Evolutionary conservation across 768 basidiomycete species (phyloP), one percentile per base, ranked within the genome.

Genomic region (Podaxis carcinomalis): DNA sequence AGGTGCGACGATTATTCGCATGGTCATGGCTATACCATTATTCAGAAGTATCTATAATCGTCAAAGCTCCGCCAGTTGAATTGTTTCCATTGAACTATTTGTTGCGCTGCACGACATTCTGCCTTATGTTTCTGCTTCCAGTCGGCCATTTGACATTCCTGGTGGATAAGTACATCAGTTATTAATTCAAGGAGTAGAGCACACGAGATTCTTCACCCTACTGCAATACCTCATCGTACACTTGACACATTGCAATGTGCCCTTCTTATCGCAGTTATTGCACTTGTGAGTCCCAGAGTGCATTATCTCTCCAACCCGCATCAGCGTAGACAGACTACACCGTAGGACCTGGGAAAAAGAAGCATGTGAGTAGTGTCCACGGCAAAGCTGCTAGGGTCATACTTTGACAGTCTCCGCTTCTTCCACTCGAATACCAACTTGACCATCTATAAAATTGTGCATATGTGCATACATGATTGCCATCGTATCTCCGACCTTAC

Each of bases 381-480:
- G 14, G 5, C 9, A 35, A 55, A 7, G 36, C 7, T 9, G 32
- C 32, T 39, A 14, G 39, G 16, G 16, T n/a, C 39, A 44, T 11
- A 69, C 73, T 63, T 67, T 72, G 27, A 71, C 68, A 10, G 32
- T 62, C 16, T 67, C 57, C 40, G 61, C 62, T 32, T 69, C 67
- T 35, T 73, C 70, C 5, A 70, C 60, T 0, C 70, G 63, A 19
- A 73, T 59, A 3, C 72, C 72, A 27, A 65, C 28, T 51, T 71
- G 70, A 1, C 74, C 70, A 64, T 73, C 72, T 39, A 61, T 11
- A 32, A 73, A 72, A 1, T 25, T 5, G 62, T 73, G 72, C 40
- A 66, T 58, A 10, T 59, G 39, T 4, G 74, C 70, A 56, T 73
- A 68, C 69, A 72, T 73, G 44, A 75, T 65, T 32, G 65, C 67